Conservation (phyloP, 306 rosid genomes). For the Inga leiocalycina region DNA sequence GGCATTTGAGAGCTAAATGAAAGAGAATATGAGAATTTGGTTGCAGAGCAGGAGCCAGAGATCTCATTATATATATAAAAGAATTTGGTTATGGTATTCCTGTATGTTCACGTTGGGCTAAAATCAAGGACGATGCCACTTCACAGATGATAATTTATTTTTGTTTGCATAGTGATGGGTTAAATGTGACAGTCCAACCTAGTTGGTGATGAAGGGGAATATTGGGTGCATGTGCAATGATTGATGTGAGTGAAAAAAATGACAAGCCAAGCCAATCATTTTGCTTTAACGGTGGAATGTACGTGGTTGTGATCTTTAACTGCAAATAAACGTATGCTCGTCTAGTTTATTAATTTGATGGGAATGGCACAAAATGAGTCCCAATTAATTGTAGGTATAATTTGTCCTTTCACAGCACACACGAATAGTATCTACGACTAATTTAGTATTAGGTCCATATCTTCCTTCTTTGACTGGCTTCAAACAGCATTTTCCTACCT, state of each 20-base stretch:
- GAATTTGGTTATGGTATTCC: conserved; percentile 15
- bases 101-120: background rate
- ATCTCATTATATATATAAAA: background rate
- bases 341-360: background rate
- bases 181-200: background rate
- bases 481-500: background rate
- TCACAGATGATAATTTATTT: background rate
- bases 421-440: conserved; percentile 30
- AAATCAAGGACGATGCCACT: background rate
- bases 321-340: background rate
- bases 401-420: conserved; percentile 38
- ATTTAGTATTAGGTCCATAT: conserved; percentile 19
- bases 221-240: conserved; percentile 72
- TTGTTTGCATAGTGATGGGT: background rate
- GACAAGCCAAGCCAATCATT: conserved; percentile 50
- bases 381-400: conserved; percentile 39
- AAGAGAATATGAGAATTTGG: background rate
- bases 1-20: background rate
- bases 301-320: conserved; percentile 37
- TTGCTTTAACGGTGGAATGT: conserved; percentile 44
- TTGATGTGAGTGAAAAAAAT: conserved; percentile 43
- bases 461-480: conserved; percentile 12
- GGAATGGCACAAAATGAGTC: conserved; percentile 8
- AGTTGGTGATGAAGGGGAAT: conserved; percentile 44
- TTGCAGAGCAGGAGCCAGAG: background rate